Evolutionary conservation across 257 asterid species (phyloP), one percentile per base, ranked within the genome.

Genomic region (Forsythia viridissima): DNA sequence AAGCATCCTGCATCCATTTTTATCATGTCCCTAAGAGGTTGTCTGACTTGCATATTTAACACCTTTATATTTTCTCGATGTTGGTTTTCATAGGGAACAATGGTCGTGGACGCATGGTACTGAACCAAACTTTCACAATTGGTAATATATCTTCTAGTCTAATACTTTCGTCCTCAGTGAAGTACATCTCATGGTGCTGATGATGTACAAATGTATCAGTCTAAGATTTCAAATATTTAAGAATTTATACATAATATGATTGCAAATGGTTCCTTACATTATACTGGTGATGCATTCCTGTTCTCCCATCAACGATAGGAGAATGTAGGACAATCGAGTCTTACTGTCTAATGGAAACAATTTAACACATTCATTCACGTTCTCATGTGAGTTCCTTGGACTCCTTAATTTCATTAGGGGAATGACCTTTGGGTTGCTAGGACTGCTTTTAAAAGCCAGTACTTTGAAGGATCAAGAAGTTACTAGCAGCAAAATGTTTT

Each of bases 51-150:
- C 76, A 30, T 69, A 18, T 52, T 55, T 70, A 7, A 63, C 38
- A 4, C 44, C 18, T 74, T 77, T 43, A 71, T 41, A 65, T 69
- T 44, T 20, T 61, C 74, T 40, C 65, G 72, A 57, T 72, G 75
- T 76, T 71, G 44, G 10, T 70, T 72, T 75, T 73, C 13, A 21
- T 67, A 95, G 99, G 97, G 85, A 95, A 95, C 80, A 92, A 86
- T 73, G 92, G 70, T 0, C 96, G 83, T 40, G 99, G 97, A 34
- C 85, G 83, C 68, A 93, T 95, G 99, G 79, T 89, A 77, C 87
- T 95, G 79, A 91, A 95, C 87, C 99, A 95, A 77, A 93, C 98
- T 75, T 95, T 95, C 82, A 95, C 99, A 40, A 93, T 95, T 37
- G 99, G 99, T 95, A 92, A 84, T 76, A 41, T 72, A 73, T 57